Percentiles rank a stretch among this genome's conserved stretches.
These are phyloP conservation scores for Verticillium tricorpus DNA, from an alignment of 2,329 filamentous ascomycete genomes.

Conservation along the genomic window DNA sequence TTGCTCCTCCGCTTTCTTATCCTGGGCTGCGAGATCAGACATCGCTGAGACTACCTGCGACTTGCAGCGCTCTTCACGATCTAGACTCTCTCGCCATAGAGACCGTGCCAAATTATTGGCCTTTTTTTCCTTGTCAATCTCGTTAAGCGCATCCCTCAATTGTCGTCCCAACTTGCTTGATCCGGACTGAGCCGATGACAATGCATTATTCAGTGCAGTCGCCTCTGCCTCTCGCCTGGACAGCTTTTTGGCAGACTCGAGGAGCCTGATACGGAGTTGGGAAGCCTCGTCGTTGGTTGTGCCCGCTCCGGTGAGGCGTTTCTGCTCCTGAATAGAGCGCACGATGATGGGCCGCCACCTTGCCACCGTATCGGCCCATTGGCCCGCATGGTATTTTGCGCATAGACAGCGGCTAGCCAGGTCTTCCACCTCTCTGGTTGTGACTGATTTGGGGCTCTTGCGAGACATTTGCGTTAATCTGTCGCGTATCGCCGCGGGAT, in stretches of 20 bases:
- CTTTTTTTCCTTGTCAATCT: not conserved
- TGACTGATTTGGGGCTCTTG: not conserved
- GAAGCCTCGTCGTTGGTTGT: not conserved
- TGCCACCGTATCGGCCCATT: not conserved
- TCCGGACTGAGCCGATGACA: not conserved
- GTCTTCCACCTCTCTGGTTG: not conserved
- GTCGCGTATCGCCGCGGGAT: not conserved
- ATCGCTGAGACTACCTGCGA: not conserved
- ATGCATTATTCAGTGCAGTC: not conserved
- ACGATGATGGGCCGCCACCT: constrained; percentile 22
- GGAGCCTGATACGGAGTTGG: not conserved
- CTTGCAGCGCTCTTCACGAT: not conserved
- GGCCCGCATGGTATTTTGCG: not conserved
- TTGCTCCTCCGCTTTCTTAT: not conserved
- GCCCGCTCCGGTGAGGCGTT: constrained; percentile 36
- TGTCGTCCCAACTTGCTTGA: not conserved
- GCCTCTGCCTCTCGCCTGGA: not conserved
- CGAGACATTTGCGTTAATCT: not conserved
- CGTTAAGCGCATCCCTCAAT: not conserved
- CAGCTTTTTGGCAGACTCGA: not conserved
- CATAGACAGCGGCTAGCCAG: not conserved
- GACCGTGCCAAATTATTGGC: not conserved
- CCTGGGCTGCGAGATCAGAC: not conserved
- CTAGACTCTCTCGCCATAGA: not conserved
- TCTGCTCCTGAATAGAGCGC: constrained; percentile 32